Conservation (phyloP, 1,139 yeast species). For the Wickerhamomyces sp. region DNA sequence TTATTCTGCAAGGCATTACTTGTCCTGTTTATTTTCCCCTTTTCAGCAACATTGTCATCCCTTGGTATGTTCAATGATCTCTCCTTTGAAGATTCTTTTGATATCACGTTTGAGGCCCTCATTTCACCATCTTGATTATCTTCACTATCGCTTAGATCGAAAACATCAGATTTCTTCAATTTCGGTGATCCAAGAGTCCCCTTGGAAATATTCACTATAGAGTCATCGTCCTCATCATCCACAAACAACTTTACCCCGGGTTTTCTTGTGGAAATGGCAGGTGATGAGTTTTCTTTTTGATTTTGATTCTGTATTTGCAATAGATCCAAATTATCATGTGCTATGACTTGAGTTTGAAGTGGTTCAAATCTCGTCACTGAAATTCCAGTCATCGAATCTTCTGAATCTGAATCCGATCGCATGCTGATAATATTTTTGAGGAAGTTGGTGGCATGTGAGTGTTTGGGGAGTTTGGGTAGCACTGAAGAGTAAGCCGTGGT, state of each 20-base stretch:
- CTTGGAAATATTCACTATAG: neutral
- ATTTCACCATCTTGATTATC: neutral
- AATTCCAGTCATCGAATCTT: neutral
- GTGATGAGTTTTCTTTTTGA: neutral
- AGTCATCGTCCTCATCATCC: neutral
- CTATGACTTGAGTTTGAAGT: too few species aligned
- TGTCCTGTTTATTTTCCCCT: slow-evolving; percentile 1
- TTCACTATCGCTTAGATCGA: neutral
- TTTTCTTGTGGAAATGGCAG: too few species aligned
- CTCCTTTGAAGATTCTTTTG: neutral
- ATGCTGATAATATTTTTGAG: neutral
- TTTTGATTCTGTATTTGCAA: neutral
- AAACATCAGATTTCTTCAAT: neutral
- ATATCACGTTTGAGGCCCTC: too few species aligned
- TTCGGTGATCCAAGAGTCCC: neutral
- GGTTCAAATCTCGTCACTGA: neutral
- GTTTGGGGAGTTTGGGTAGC: too few species aligned
- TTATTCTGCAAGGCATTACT: slow-evolving; percentile 2
- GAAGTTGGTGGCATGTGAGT: neutral
- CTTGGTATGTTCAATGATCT: neutral
- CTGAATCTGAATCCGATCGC: neutral
- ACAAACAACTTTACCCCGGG: slow-evolving; percentile 4
- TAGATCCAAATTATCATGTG: too few species aligned
- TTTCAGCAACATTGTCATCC: neutral
- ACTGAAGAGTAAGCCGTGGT: too few species aligned